Evolutionary conservation across 2,329 filamentous ascomycete species (phyloP).

Genomic region (Penicillium sp.): DNA sequence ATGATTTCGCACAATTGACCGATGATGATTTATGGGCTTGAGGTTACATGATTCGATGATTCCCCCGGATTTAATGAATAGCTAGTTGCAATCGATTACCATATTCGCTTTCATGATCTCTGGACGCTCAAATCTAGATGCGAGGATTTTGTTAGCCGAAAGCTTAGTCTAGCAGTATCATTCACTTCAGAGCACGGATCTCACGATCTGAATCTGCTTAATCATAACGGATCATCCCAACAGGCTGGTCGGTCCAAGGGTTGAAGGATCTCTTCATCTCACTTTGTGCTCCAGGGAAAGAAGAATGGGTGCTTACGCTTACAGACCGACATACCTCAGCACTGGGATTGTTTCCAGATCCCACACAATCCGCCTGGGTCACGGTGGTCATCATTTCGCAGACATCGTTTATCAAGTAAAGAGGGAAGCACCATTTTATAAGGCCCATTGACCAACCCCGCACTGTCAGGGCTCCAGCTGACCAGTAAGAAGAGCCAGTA

Average conservation of each 20-base stretch:
- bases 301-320: neutral
- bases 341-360: no score
- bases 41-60: neutral
- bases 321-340: neutral
- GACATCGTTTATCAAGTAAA: neutral
- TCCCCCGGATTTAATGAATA: neutral
- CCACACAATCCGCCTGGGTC: no score
- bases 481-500: neutral
- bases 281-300: neutral
- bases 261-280: slow-evolving; percentile 17
- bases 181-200: neutral
- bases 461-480: neutral
- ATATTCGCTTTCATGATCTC: neutral
- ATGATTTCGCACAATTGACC: neutral
- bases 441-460: neutral
- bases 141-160: neutral
- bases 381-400: neutral
- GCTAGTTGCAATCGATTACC: neutral
- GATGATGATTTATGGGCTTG: neutral
- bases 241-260: slow-evolving; percentile 8
- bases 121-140: neutral
- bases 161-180: neutral
- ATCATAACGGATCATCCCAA: slow-evolving; percentile 12
- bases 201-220: slow-evolving; percentile 21
- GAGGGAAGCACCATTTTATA: neutral